These are phyloP conservation scores for Grammothele lineata DNA, from an alignment of 768 basidiomycete species.

Conservation along the genomic window DNA sequence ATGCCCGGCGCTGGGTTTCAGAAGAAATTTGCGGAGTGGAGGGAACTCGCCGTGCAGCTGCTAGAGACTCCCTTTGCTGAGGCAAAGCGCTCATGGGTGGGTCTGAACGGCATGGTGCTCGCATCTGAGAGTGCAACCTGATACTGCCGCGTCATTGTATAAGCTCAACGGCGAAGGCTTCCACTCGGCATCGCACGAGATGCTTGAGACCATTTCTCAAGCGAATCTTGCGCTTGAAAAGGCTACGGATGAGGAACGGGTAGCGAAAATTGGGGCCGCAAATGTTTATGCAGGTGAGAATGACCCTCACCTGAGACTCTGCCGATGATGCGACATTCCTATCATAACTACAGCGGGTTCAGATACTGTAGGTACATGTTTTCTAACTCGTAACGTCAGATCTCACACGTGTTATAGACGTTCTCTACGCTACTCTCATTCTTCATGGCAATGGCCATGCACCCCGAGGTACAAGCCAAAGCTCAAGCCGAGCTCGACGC, in stretches of 20 bases:
- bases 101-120: not conserved
- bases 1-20: constrained; percentile 6
- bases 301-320: no score
- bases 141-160: not conserved
- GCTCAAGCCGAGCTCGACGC: constrained; percentile 33
- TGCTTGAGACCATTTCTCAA: not conserved
- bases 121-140: not conserved
- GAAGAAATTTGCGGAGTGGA: not conserved
- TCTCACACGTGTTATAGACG: not conserved
- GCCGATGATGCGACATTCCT: no score
- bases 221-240: not conserved
- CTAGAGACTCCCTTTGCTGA: not conserved
- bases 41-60: not conserved
- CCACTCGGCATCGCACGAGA: not conserved
- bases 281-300: not conserved
- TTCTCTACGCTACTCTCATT: constrained; percentile 1
- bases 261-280: not conserved
- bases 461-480: constrained; percentile 24
- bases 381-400: no score
- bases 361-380: not conserved
- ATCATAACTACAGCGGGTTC: not conserved
- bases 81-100: not conserved
- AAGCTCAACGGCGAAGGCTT: not conserved
- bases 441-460: constrained; percentile 10
- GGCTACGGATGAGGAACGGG: not conserved